Conservation (phyloP, 2,329 filamentous ascomycete species). For the Xylariaceae sp. region DNA sequence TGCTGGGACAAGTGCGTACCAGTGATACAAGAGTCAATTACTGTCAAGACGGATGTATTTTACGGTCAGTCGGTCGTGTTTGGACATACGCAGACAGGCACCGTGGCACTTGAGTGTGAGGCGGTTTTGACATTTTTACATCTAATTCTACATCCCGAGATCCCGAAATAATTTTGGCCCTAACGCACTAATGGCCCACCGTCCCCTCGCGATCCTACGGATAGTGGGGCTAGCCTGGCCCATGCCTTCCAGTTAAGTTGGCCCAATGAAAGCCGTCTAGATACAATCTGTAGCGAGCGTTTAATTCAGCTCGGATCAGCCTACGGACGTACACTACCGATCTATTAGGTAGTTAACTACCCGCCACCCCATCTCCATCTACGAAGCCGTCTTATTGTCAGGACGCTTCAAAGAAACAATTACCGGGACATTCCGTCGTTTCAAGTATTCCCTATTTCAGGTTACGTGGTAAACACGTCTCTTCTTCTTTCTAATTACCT, state of each 20-base stretch:
- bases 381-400: neutral
- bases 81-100: too few relatives aligned
- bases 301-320: neutral
- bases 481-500: neutral
- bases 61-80: too few relatives aligned
- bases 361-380: neutral
- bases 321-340: neutral
- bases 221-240: neutral
- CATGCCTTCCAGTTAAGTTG: too few relatives aligned
- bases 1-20: too few relatives aligned
- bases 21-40: too few relatives aligned
- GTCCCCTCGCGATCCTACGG: neutral
- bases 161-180: too few relatives aligned
- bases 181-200: too few relatives aligned
- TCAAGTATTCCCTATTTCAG: neutral
- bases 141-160: too few relatives aligned
- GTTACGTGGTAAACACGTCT: neutral
- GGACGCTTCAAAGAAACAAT: neutral
- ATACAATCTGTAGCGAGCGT: neutral
- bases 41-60: too few relatives aligned
- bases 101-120: too few relatives aligned
- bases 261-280: neutral
- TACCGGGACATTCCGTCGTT: neutral
- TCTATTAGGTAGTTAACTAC: too few relatives aligned
- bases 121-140: too few relatives aligned